phyloP scores from a whole-genome alignment of 306 rosid genomes.

The Rosa lucieae region DNA sequence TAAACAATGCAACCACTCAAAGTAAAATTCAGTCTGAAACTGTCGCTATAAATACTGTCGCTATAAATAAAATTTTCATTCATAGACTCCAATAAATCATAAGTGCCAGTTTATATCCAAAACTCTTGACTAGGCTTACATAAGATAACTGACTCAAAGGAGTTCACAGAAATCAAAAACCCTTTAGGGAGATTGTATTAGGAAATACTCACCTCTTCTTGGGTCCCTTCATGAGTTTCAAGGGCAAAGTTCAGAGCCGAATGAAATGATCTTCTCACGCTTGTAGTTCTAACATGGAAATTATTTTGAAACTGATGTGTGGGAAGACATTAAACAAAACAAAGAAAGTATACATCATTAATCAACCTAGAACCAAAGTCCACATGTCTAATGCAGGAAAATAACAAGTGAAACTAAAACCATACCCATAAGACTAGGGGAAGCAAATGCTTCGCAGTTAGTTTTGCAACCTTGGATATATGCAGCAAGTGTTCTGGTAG shows the following conservation, averaged over 20 bases:
- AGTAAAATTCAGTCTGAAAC: neutral
- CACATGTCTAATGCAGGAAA: constrained; percentile 21
- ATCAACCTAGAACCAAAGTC: constrained; percentile 11
- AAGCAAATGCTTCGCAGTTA: constrained; percentile 52
- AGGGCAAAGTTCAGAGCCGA: constrained; percentile 51
- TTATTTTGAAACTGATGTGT: constrained; percentile 69
- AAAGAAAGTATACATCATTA: constrained; percentile 18
- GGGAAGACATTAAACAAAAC: constrained; percentile 30
- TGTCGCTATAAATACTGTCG: too few relatives aligned
- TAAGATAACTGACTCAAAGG: neutral
- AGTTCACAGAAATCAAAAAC: neutral
- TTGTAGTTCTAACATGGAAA: constrained; percentile 56
- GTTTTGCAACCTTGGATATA: constrained; percentile 48
- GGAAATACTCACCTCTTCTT: constrained; percentile 70
- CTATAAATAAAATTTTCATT: neutral
- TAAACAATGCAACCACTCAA: neutral
- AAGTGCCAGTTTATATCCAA: neutral
- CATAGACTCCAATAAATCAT: neutral
- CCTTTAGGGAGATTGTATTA: neutral
- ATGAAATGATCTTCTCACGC: constrained; percentile 37
- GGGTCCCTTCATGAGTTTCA: constrained; percentile 73
- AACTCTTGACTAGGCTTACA: neutral
- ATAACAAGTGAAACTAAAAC: constrained; percentile 22
- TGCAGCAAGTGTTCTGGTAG: constrained; percentile 67
- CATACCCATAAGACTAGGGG: constrained; percentile 85